Evolutionary conservation across 2,329 filamentous ascomycete genomes (phyloP).

Genomic region (Gnomoniopsis smithogilvyi): DNA sequence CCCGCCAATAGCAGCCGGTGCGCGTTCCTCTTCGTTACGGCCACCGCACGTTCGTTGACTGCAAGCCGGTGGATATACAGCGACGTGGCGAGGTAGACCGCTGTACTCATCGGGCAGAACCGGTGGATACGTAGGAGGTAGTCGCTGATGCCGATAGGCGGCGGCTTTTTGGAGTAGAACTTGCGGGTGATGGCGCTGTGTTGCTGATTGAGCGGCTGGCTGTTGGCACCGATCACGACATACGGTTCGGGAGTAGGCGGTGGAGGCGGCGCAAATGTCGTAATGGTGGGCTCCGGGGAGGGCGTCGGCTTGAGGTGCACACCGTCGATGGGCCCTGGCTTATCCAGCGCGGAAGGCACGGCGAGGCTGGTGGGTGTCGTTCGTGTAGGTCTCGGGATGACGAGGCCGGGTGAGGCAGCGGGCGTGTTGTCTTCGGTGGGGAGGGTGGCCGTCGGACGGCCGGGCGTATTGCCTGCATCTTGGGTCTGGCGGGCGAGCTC

Average conservation of each 20-base stretch:
- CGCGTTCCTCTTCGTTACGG: slow-evolving; percentile 78
- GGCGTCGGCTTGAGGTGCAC: slow-evolving; percentile 44
- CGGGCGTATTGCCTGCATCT: slow-evolving; percentile 20
- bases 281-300: slow-evolving; percentile 17
- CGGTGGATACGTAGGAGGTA: slow-evolving; percentile 85
- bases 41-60: slow-evolving; percentile 72
- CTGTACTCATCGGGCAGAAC: slow-evolving; percentile 91
- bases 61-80: slow-evolving; percentile 83
- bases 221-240: slow-evolving; percentile 64
- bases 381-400: not conserved
- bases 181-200: slow-evolving; percentile 84
- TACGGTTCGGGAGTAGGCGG: slow-evolving; percentile 44
- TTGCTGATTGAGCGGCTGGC: slow-evolving; percentile 71
- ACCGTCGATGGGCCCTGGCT: slow-evolving; percentile 44
- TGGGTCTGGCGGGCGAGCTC: slow-evolving; percentile 33
- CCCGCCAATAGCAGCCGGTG: slow-evolving; percentile 84
- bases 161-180: slow-evolving; percentile 87
- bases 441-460: slow-evolving; percentile 5
- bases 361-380: not conserved
- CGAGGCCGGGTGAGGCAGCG: not conserved
- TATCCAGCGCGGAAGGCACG: slow-evolving; percentile 22
- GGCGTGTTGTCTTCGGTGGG: not conserved
- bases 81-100: slow-evolving; percentile 86
- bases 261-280: slow-evolving; percentile 21
- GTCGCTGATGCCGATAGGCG: slow-evolving; percentile 76